Percentiles rank a stretch among this genome's conserved stretches.
phyloP scores from a whole-genome alignment of 345 rosid species.

The Euphorbia tirucalli region DNA sequence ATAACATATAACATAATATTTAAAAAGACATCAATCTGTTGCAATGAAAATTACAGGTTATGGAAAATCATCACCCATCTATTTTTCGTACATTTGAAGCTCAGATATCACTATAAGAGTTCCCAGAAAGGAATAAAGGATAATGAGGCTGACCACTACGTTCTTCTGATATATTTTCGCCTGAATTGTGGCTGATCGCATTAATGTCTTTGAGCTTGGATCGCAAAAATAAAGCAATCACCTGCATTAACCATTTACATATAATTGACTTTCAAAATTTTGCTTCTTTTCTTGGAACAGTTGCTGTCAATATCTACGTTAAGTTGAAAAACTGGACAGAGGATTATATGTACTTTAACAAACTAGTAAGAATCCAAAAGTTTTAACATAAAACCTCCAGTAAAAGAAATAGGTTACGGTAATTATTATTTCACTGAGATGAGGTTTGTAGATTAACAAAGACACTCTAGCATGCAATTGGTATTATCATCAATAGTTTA shows the following conservation, averaged over 20 bases:
- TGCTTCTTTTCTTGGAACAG: not conserved
- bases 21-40: not conserved
- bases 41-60: not conserved
- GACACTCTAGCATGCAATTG: not conserved
- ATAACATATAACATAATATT: not conserved
- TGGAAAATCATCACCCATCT: not conserved
- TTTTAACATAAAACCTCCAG: not conserved
- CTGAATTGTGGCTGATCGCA: conserved; percentile 20
- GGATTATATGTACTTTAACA: not conserved
- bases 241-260: conserved; percentile 51
- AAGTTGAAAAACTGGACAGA: not conserved
- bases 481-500: not conserved
- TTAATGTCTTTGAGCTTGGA: conserved; percentile 54
- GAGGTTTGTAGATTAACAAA: not conserved
- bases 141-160: conserved; percentile 31
- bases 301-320: not conserved
- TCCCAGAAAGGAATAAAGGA: not conserved
- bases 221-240: conserved; percentile 70
- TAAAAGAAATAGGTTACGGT: not conserved
- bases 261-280: conserved; percentile 8
- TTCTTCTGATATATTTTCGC: conserved; percentile 28
- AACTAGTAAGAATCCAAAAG: not conserved
- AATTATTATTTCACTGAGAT: not conserved
- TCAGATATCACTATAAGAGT: not conserved
- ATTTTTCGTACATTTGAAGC: conserved; percentile 1